Base-by-base conservation (phyloP, 352 stramenopile species). In the Phytophthora pinifolia region DNA sequence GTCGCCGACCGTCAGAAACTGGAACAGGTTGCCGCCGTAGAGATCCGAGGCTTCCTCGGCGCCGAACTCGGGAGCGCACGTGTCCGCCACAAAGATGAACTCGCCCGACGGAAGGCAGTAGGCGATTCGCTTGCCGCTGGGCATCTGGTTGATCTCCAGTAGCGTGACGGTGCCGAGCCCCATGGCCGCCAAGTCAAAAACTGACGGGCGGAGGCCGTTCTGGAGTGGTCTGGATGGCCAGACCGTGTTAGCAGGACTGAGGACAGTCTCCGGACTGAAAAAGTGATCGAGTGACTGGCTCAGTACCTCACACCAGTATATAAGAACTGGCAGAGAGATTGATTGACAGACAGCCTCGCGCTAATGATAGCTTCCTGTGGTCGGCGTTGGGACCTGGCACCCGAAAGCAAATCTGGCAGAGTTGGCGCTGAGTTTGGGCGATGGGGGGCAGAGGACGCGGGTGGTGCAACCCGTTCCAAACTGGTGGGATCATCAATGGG, bases 31-130 rank as follows among this genome's bases (percentile, higher is more conserved):
- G 14, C 72, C 62, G 12, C 84, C 79, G 54, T 86, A 91, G 13
- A 94, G 63, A 36, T 78, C 67, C 7, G 61, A 52, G 0, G 77
- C 63, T 10, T 68, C 48, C 4, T 43, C 2, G 10, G 41, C 42
- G 6, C 55, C 58, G 33, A 92, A 87, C 42, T 68, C 67, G 32
- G 47, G 54, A 1, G 78, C 59, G 27, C 77, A 74, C 2, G 69
- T 78, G 6, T 72, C 41, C 1, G 78, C 84, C 12, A 79, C 81
- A 25, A 91, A 83, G 31, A 92, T 59, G 56, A 94, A 92, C 50
- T 88, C 84, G 29, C 84, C 84, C 3, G 72, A 78, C 4, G 76
- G 68, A 1, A 92, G 54, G 52, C 84, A 94, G 63, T 74, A 90
- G 9, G 78, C 84, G 22, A 92, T 59, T 18, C 67, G 70, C 27